Evolutionary conservation across 129 eudicot species (phyloP).

Genomic region (Flaveria brownii): DNA sequence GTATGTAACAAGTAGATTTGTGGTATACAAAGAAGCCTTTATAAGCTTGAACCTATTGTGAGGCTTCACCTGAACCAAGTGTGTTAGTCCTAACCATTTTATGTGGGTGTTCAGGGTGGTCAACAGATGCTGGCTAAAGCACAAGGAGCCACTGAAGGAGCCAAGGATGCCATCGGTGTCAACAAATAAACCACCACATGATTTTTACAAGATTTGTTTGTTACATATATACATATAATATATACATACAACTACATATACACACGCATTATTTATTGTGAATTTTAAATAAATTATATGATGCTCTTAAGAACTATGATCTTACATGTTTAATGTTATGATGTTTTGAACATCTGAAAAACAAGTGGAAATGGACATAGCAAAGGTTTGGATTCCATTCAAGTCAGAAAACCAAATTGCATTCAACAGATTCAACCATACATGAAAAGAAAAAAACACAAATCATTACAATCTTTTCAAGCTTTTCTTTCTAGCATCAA

Average conservation of each 20-base stretch:
- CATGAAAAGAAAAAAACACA: conserved; percentile 23
- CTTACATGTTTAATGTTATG: too few species aligned
- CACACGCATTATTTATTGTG: too few species aligned
- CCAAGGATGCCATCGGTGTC: conserved; percentile 44
- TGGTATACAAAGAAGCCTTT: too few species aligned
- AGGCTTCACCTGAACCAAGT: background rate
- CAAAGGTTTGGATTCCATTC: conserved; percentile 13
- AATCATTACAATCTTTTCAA: conserved; percentile 72
- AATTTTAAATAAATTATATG: too few species aligned
- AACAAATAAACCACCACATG: conserved; percentile 36
- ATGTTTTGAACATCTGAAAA: background rate
- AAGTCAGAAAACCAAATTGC: conserved; percentile 19
- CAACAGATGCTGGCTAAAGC: conserved; percentile 47
- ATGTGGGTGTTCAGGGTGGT: conserved; percentile 46
- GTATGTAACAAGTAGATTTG: too few species aligned
- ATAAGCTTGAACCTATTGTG: background rate
- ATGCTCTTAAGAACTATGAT: too few species aligned
- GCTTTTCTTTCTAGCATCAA: conserved; percentile 97
- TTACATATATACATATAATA: background rate
- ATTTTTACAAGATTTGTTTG: background rate
- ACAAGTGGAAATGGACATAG: background rate
- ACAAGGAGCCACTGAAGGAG: conserved; percentile 49
- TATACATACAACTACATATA: too few species aligned
- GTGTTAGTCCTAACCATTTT: background rate
- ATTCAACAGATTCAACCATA: conserved; percentile 31